phyloP scores from a whole-genome alignment of 305 asterid genomes.

The Fraxinus albicans region DNA sequence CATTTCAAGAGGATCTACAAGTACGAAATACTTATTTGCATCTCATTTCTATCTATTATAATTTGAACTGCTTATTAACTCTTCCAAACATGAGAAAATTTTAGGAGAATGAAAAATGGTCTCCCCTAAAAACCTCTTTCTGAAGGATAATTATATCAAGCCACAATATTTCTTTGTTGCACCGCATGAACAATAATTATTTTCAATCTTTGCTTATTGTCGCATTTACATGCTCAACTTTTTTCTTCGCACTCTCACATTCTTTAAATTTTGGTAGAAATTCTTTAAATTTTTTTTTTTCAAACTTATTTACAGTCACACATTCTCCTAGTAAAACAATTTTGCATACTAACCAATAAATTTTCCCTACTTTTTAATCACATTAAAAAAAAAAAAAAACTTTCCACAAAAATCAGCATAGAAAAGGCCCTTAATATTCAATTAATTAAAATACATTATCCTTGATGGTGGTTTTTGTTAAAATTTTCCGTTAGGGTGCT shows the following conservation, averaged over 20 bases:
- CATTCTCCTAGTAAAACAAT: not conserved
- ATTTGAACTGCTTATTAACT: not conserved
- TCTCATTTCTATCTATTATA: not conserved
- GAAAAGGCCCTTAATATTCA: not conserved
- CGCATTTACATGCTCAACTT: not conserved
- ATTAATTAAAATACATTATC: too few relatives aligned
- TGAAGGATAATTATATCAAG: not conserved
- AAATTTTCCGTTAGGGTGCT: not conserved
- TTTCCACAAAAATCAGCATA: not conserved
- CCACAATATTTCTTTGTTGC: not conserved
- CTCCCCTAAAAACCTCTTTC: not conserved
- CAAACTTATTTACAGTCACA: too few relatives aligned
- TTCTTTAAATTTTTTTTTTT: too few relatives aligned
- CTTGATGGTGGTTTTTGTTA: not conserved
- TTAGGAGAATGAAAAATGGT: not conserved
- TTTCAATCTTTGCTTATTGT: not conserved
- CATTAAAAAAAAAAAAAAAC: too few relatives aligned
- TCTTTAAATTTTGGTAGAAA: not conserved
- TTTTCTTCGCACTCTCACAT: not conserved
- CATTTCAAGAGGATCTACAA: not conserved
- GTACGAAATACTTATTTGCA: not conserved
- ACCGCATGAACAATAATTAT: not conserved
- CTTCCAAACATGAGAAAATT: not conserved
- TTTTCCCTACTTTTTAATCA: too few relatives aligned
- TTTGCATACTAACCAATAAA: not conserved